Conservation (phyloP, 2,329 filamentous ascomycete genomes). For the Emergomyces pasteurianus region DNA sequence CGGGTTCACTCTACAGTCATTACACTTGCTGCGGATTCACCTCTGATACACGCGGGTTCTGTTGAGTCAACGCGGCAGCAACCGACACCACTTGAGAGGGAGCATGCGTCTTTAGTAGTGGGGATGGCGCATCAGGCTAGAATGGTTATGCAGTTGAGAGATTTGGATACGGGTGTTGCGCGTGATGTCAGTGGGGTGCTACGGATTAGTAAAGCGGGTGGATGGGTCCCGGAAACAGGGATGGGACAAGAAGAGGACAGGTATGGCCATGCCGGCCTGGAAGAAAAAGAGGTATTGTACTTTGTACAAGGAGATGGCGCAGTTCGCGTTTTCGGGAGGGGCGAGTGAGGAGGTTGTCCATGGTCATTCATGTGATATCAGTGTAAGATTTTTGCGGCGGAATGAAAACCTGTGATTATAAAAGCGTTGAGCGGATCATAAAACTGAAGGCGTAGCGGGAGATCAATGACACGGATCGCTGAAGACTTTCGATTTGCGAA, state of each 20-base stretch:
- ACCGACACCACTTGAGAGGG: constrained; percentile 56
- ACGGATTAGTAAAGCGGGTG: constrained; percentile 54
- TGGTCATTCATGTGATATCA: background rate
- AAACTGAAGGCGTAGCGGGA: background rate
- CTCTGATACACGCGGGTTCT: constrained; percentile 46
- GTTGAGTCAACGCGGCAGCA: constrained; percentile 18
- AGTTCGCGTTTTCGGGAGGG: constrained; percentile 74
- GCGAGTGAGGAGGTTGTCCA: constrained; percentile 33
- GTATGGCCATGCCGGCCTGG: constrained; percentile 19
- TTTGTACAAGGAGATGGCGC: constrained; percentile 66
- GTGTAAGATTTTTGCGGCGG: background rate
- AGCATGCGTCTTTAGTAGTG: constrained; percentile 59
- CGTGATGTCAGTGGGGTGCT: constrained; percentile 83
- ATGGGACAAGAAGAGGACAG: constrained; percentile 19
- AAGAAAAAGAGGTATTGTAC: constrained; percentile 66
- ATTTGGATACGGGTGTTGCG: constrained; percentile 78
- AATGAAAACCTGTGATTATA: background rate
- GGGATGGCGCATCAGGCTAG: constrained; percentile 62
- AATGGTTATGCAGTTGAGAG: constrained; percentile 58
- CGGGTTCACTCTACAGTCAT: constrained; percentile 54
- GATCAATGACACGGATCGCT: background rate
- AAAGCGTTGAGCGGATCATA: background rate
- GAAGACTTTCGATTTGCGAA: background rate
- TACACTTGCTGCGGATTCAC: constrained; percentile 58
- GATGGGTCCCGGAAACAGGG: constrained; percentile 16